Evolutionary conservation across 306 rosid species (phyloP).

Genomic region (Castanopsis chinensis): DNA sequence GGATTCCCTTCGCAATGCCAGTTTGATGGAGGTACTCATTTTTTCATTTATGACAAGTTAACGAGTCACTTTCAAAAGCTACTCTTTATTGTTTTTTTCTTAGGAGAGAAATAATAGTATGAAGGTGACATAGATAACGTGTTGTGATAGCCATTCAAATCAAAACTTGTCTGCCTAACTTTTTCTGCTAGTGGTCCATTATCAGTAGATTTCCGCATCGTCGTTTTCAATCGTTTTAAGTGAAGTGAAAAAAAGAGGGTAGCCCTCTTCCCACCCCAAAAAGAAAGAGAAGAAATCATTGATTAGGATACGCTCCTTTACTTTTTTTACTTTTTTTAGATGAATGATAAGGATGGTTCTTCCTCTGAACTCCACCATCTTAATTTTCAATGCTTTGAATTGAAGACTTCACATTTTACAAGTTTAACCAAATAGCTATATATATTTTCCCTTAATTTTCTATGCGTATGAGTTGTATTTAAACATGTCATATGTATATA

Average conservation of each 20-base stretch:
- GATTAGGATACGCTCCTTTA: too few species aligned
- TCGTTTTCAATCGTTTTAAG: conserved; percentile 12
- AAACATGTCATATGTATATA: background rate
- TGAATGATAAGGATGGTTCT: too few species aligned
- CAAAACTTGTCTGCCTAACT: background rate
- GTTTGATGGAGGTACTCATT: conserved; percentile 58
- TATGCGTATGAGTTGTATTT: background rate
- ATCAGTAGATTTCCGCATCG: conserved; percentile 5
- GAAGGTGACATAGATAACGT: conserved; percentile 4
- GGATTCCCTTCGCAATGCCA: conserved; percentile 37
- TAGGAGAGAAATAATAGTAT: background rate
- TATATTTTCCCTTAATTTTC: background rate
- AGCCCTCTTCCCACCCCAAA: too few species aligned
- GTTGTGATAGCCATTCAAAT: conserved; percentile 21
- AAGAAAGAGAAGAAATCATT: background rate
- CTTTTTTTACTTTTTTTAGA: background rate
- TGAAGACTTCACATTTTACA: background rate
- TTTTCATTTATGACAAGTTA: background rate
- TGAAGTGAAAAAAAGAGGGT: background rate
- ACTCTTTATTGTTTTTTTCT: background rate
- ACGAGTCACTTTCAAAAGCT: background rate
- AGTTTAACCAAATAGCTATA: background rate
- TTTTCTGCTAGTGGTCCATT: conserved; percentile 7
- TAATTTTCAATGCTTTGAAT: background rate
- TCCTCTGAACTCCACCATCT: background rate